These are phyloP conservation scores for Kockiozyma suomiensis DNA, from an alignment of 805 yeast genomes.

Conservation along the genomic window DNA sequence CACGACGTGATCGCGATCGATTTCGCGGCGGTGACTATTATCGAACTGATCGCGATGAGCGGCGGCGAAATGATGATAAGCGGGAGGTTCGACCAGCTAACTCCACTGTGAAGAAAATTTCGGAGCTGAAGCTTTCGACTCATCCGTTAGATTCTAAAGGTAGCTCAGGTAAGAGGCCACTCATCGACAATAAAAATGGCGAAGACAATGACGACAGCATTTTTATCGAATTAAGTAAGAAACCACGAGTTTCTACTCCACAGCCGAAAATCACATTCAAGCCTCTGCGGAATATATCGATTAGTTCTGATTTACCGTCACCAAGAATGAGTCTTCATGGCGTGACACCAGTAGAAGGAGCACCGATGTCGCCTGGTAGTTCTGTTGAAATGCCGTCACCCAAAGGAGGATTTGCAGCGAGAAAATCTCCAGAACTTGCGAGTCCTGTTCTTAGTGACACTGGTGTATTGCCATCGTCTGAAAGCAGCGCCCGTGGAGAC, in stretches of 20 bases:
- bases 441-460: background rate
- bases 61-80: background rate
- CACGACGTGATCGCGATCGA: background rate
- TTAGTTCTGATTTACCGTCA: background rate
- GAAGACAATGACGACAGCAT: background rate
- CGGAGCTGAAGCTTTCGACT: too few relatives aligned
- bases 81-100: too few relatives aligned
- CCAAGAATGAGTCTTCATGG: background rate
- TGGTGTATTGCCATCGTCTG: too few relatives aligned
- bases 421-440: background rate
- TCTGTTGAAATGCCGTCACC: background rate
- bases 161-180: background rate
- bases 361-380: background rate
- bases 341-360: background rate
- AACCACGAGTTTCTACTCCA: background rate
- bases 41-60: background rate
- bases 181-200: background rate
- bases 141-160: background rate
- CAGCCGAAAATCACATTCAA: constrained; percentile 4
- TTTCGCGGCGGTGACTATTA: background rate
- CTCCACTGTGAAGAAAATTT: too few relatives aligned
- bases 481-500: too few relatives aligned
- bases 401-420: background rate
- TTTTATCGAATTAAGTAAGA: background rate
- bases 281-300: constrained; percentile 3